These are phyloP conservation scores for Ophiostoma tasmaniense DNA, from an alignment of 2,329 filamentous ascomycete species.

Conservation along the genomic window DNA sequence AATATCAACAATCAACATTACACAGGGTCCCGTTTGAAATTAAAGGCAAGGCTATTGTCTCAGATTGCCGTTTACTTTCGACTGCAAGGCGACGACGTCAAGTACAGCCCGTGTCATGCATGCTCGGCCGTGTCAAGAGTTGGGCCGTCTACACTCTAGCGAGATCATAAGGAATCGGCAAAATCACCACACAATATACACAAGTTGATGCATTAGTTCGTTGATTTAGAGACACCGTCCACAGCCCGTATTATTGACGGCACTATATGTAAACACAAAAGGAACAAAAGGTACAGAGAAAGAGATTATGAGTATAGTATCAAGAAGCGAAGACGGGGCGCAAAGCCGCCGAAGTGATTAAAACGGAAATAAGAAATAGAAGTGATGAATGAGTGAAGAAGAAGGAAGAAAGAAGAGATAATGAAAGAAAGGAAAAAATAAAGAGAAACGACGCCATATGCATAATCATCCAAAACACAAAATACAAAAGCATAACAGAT, in stretches of 20 bases:
- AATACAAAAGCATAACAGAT: background rate
- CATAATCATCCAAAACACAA: slow-evolving; percentile 8
- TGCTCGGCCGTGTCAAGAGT: background rate
- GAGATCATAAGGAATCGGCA: background rate
- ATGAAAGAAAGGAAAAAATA: background rate
- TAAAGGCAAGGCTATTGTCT: background rate
- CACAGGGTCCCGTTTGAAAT: background rate
- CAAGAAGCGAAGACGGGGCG: background rate
- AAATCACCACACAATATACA: background rate
- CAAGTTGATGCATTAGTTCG: background rate
- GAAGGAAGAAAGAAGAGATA: background rate
- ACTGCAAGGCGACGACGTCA: background rate
- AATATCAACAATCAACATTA: background rate
- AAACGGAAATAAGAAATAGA: background rate
- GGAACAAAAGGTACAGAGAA: background rate
- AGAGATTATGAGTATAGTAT: slow-evolving; percentile 3
- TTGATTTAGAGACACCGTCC: background rate
- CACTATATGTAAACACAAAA: background rate
- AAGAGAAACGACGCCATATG: slow-evolving; percentile 2
- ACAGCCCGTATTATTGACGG: slow-evolving; percentile 5
- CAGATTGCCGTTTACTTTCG: background rate
- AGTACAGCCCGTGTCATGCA: background rate
- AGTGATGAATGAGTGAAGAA: background rate
- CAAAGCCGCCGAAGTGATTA: background rate
- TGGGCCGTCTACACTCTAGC: background rate